Conservation (phyloP, 2,329 filamentous ascomycete species). For the Arthrobotrys megalospora region DNA sequence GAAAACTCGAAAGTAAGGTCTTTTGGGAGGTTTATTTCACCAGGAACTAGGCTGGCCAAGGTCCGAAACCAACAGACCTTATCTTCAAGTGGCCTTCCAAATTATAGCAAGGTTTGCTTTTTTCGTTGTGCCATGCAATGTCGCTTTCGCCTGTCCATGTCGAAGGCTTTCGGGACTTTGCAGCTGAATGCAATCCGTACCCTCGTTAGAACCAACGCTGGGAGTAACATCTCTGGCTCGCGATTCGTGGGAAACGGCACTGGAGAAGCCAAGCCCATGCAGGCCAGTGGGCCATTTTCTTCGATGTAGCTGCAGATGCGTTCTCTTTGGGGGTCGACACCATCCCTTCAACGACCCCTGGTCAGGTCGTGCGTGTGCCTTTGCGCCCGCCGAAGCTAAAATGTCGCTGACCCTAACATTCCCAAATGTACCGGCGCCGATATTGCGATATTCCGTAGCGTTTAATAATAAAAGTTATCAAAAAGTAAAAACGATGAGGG, state of each 20-base stretch:
- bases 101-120: constrained; percentile 56
- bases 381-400: constrained; percentile 53
- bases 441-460: constrained; percentile 58
- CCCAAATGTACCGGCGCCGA: constrained; percentile 30
- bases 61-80: constrained; percentile 12
- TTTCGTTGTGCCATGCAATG: constrained; percentile 45
- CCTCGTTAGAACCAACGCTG: constrained; percentile 34
- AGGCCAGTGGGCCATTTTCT: constrained; percentile 31
- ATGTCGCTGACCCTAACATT: constrained; percentile 44
- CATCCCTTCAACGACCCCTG: constrained; percentile 34
- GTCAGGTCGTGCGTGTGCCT: constrained; percentile 40
- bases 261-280: constrained; percentile 51
- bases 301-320: constrained; percentile 31
- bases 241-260: constrained; percentile 46
- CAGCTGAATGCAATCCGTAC: constrained; percentile 33
- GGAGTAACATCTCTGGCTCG: constrained; percentile 31
- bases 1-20: not conserved
- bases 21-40: not conserved
- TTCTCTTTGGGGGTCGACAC: constrained; percentile 42
- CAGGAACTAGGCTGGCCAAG: constrained; percentile 3
- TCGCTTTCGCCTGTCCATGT: constrained; percentile 46
- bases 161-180: constrained; percentile 43
- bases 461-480: constrained; percentile 54
- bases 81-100: constrained; percentile 53
- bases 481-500: constrained; percentile 33